Conservation (phyloP, 768 basidiomycete species). For the Amanita pseudoporphyria region DNA sequence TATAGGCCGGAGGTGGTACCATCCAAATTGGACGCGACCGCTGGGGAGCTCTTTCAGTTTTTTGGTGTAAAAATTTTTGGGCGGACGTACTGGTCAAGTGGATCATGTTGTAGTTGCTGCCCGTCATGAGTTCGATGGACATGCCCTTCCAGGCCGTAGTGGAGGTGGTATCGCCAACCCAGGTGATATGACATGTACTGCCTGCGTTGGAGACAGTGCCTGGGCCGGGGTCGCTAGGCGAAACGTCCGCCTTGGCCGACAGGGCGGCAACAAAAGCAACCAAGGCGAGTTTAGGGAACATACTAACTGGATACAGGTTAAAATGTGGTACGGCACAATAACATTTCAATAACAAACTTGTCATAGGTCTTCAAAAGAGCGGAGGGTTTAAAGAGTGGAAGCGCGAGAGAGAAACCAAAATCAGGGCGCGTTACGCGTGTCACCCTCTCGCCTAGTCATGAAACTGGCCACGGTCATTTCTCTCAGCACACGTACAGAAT, state of each 20-base stretch:
- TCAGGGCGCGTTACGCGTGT: background rate
- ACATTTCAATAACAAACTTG: background rate
- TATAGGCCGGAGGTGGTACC: constrained; percentile 47
- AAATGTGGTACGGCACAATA: background rate
- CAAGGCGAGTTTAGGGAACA: constrained; percentile 30
- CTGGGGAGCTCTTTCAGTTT: no score
- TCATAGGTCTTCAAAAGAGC: background rate
- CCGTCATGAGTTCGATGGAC: constrained; percentile 76
- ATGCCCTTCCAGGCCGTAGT: constrained; percentile 60
- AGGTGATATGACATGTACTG: constrained; percentile 41
- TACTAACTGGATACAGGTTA: constrained; percentile 11
- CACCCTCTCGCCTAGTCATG: no score
- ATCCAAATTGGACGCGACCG: constrained; percentile 50
- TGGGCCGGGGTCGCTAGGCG: constrained; percentile 50
- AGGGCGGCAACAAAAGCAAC: constrained; percentile 28
- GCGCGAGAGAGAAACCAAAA: no score
- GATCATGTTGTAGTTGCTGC: constrained; percentile 60
- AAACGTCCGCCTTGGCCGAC: constrained; percentile 42
- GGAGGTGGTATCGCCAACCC: constrained; percentile 43
- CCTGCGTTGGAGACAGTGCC: constrained; percentile 51
- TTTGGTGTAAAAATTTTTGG: no score
- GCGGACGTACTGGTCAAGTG: constrained; percentile 53
- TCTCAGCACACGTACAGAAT: no score
- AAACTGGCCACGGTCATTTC: no score
- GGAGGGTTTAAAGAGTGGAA: background rate